Conservation (phyloP, 2,329 filamentous ascomycete species). For the Endocalyx cinctus region DNA sequence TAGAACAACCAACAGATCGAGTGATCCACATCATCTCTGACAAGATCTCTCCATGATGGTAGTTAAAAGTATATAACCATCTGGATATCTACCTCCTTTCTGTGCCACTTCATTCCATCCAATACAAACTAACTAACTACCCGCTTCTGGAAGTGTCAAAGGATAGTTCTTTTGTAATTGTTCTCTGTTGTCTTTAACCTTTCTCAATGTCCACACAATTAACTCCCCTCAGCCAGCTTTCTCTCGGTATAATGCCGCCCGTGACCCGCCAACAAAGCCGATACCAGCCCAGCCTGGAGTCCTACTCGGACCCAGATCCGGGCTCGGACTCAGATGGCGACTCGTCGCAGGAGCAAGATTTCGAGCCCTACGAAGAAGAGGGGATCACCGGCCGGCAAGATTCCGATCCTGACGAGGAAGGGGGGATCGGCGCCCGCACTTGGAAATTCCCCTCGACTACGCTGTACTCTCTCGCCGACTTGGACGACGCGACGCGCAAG, state of each 20-base stretch:
- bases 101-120: no score
- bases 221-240: conserved; percentile 41
- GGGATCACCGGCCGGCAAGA: no score
- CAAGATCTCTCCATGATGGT: no score
- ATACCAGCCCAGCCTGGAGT: conserved; percentile 19
- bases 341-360: no score
- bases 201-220: conserved; percentile 32
- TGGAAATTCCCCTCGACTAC: conserved; percentile 30
- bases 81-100: no score
- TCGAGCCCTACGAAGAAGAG: conserved; percentile 29
- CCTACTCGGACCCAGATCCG: conserved; percentile 1
- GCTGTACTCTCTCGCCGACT: conserved; percentile 28
- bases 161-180: conserved; percentile 11
- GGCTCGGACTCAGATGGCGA: conserved; percentile 20
- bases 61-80: no score
- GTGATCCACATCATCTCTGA: no score
- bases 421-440: conserved; percentile 18
- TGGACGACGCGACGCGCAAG: conserved; percentile 30
- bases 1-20: no score
- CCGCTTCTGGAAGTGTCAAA: no score
- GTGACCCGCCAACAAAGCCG: conserved; percentile 27
- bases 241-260: conserved; percentile 35
- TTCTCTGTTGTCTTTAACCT: conserved; percentile 13
- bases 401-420: no score
- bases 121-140: no score